Conservation (phyloP, 805 yeast species). For the Teunomyces lycoperdinae region DNA sequence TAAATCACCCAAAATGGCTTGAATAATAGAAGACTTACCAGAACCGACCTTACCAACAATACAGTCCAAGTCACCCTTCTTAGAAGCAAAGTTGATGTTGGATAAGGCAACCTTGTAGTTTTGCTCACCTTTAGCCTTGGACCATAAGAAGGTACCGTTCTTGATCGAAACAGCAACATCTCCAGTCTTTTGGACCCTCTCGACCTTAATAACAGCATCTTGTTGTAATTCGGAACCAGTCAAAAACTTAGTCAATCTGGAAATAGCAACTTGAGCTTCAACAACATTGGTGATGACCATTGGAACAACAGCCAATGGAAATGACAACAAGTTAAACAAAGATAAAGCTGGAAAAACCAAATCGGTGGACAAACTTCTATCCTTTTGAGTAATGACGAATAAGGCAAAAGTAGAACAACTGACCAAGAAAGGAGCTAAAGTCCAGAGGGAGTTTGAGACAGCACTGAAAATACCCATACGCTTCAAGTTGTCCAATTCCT, state of each 20-base stretch:
- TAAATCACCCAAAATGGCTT: constrained; percentile 79
- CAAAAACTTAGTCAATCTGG: constrained; percentile 72
- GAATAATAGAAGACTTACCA: constrained; percentile 83
- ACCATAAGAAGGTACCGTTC: constrained; percentile 76
- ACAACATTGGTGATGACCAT: constrained; percentile 81
- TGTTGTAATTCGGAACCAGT: constrained; percentile 75
- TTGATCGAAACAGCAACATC: constrained; percentile 63
- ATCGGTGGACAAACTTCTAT: constrained; percentile 76
- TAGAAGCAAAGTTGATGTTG: constrained; percentile 59
- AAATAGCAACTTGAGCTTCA: constrained; percentile 83
- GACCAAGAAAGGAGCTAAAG: constrained; percentile 84
- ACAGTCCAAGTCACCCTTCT: constrained; percentile 78
- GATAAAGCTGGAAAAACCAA: constrained; percentile 89
- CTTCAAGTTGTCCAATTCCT: constrained; percentile 74
- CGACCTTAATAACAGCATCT: constrained; percentile 63
- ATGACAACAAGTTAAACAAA: constrained; percentile 79
- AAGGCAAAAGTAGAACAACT: constrained; percentile 86
- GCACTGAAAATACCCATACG: constrained; percentile 74
- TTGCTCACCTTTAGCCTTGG: constrained; percentile 57
- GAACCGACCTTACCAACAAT: constrained; percentile 88
- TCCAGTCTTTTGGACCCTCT: constrained; percentile 52
- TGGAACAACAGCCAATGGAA: constrained; percentile 92
- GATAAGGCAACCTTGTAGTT: constrained; percentile 63
- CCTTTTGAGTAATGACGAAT: constrained; percentile 57
- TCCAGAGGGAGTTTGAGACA: constrained; percentile 71